phyloP scores from a whole-genome alignment of 2,329 filamentous ascomycete species.

The Apiospora phragmitis region DNA sequence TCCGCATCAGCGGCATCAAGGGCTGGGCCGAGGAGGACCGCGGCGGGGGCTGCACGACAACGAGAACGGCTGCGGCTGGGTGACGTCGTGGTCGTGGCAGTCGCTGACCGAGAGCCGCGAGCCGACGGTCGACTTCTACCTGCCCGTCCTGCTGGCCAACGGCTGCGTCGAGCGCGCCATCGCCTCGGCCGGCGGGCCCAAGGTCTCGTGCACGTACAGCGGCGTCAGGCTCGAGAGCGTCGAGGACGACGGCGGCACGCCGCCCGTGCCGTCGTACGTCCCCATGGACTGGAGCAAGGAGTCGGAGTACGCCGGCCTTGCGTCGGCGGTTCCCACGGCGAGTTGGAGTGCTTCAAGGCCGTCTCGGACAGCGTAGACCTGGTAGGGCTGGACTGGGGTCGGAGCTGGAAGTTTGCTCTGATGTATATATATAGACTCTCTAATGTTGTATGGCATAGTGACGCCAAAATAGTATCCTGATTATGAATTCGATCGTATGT shows the following conservation, averaged over 20 bases:
- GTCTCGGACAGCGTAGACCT: neutral
- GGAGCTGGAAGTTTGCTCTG: neutral
- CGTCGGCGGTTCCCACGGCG: neutral
- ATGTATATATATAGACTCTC: neutral
- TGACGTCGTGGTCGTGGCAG: neutral
- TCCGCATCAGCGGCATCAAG: neutral
- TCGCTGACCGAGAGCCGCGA: neutral
- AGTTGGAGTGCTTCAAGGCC: neutral
- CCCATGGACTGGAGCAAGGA: constrained; percentile 1
- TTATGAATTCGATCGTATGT: neutral
- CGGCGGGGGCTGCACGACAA: neutral
- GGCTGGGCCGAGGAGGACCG: neutral
- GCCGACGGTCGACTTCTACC: neutral
- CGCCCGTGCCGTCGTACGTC: too few relatives aligned
- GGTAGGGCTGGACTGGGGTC: neutral
- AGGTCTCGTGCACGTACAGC: neutral
- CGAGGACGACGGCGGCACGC: too few relatives aligned
- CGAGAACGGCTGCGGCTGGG: neutral
- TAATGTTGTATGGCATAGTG: neutral
- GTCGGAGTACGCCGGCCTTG: neutral
- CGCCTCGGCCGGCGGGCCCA: too few relatives aligned
- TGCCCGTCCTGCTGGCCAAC: neutral
- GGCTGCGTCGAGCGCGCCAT: neutral
- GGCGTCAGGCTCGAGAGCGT: too few relatives aligned
- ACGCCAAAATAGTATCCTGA: neutral